These are phyloP conservation scores for Melaleuca alternifolia DNA, from an alignment of 345 rosid genomes.

Conservation along the genomic window DNA sequence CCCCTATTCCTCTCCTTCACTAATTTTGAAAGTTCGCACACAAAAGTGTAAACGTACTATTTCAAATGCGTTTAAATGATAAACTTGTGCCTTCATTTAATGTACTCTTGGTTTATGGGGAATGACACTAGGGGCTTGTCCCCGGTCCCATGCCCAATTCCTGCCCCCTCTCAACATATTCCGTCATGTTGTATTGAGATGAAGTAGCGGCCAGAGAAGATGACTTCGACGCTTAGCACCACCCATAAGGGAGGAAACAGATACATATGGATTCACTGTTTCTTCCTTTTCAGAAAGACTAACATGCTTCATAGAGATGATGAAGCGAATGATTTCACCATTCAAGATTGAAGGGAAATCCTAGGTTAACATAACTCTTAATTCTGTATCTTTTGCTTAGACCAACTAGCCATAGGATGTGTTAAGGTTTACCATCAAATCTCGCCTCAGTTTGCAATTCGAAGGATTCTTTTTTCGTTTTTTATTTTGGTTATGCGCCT, in stretches of 20 bases:
- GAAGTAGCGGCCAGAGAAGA: neutral
- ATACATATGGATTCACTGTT: neutral
- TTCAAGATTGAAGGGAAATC: neutral
- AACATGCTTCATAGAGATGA: neutral
- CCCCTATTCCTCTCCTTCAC: neutral
- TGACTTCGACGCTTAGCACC: neutral
- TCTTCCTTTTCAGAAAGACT: neutral
- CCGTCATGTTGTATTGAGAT: neutral
- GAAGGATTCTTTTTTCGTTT: accelerated
- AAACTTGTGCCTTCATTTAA: neutral
- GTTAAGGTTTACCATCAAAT: neutral
- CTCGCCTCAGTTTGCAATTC: neutral
- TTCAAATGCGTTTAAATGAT: neutral
- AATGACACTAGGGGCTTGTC: neutral
- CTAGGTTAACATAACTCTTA: neutral
- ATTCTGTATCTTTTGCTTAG: neutral
- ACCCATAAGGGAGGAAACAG: no score
- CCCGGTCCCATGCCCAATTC: neutral
- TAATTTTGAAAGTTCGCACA: neutral
- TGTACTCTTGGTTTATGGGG: neutral
- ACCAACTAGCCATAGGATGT: neutral
- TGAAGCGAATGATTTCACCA: neutral
- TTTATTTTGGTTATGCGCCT: no score
- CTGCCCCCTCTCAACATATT: neutral
- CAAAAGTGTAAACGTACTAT: no score